Percentiles rank a stretch among this genome's conserved stretches.
Conservation (phyloP, 2,329 filamentous ascomycete species). For the Cercospora brassicicola region DNA sequence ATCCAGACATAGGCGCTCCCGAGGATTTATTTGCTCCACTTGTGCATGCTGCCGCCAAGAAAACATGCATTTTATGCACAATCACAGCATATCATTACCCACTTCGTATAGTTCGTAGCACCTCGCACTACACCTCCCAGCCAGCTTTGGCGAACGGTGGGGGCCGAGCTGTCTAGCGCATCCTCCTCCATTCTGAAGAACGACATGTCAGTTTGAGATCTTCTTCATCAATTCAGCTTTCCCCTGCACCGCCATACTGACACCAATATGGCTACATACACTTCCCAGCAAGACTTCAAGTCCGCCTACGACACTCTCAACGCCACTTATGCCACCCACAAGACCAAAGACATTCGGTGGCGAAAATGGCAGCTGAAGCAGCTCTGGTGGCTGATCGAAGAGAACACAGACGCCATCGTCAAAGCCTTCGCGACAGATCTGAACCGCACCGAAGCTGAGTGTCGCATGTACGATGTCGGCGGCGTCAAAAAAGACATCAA, state of each 20-base stretch:
- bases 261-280: slow-evolving; percentile 7
- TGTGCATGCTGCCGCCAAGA: no score
- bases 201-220: not conserved
- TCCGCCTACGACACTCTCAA: slow-evolving; percentile 12
- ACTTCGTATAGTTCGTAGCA: not conserved
- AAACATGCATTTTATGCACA: no score
- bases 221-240: no score
- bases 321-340: slow-evolving; percentile 14
- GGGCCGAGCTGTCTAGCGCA: not conserved
- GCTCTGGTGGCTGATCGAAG: slow-evolving; percentile 19
- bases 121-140: not conserved
- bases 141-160: not conserved
- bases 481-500: slow-evolving; percentile 20
- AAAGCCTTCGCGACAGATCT: slow-evolving; percentile 12
- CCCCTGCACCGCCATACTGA: not conserved
- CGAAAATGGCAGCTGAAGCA: slow-evolving; percentile 22
- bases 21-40: no score
- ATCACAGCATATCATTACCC: not conserved
- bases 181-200: not conserved
- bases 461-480: slow-evolving; percentile 13
- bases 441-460: slow-evolving; percentile 15
- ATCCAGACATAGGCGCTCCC: no score
- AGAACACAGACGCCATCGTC: slow-evolving; percentile 14
- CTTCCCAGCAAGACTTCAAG: slow-evolving; percentile 13
- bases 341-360: slow-evolving; percentile 20